phyloP scores from a whole-genome alignment of 306 rosid species.

The Medicago arabica region DNA sequence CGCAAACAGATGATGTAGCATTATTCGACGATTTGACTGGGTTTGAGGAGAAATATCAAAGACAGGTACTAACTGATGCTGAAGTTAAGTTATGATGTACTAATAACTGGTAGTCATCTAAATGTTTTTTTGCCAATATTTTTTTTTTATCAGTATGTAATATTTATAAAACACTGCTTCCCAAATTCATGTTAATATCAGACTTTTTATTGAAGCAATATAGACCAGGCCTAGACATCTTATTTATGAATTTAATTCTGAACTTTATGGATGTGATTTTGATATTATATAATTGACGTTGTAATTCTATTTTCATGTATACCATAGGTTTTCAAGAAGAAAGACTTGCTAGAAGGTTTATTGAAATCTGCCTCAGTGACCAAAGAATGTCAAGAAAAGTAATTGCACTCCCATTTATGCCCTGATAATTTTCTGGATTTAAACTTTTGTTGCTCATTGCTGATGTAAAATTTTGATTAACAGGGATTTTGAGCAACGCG shows the following conservation, averaged over 20 bases:
- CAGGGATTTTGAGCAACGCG: slow-evolving; percentile 81
- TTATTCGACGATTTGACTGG: slow-evolving; percentile 61
- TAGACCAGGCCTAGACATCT: slow-evolving; percentile 9
- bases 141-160: slow-evolving; percentile 16
- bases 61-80: slow-evolving; percentile 60
- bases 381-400: slow-evolving; percentile 74
- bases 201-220: neutral
- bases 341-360: slow-evolving; percentile 60
- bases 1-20: slow-evolving; percentile 64
- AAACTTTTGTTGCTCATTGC: slow-evolving; percentile 36
- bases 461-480: slow-evolving; percentile 36
- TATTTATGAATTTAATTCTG: slow-evolving; percentile 22
- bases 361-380: slow-evolving; percentile 58
- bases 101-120: slow-evolving; percentile 27
- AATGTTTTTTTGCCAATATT: slow-evolving; percentile 20
- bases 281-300: slow-evolving; percentile 28
- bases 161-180: slow-evolving; percentile 28
- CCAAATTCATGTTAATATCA: slow-evolving; percentile 18
- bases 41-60: slow-evolving; percentile 67
- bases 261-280: slow-evolving; percentile 31
- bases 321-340: slow-evolving; percentile 62
- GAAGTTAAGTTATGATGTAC: slow-evolving; percentile 23
- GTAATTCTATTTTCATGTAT: slow-evolving; percentile 38
- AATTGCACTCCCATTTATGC: slow-evolving; percentile 45
- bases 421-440: slow-evolving; percentile 40